Evolutionary conservation across 768 basidiomycete genomes (phyloP).

Genomic region (Hygrocybe coccinea): DNA sequence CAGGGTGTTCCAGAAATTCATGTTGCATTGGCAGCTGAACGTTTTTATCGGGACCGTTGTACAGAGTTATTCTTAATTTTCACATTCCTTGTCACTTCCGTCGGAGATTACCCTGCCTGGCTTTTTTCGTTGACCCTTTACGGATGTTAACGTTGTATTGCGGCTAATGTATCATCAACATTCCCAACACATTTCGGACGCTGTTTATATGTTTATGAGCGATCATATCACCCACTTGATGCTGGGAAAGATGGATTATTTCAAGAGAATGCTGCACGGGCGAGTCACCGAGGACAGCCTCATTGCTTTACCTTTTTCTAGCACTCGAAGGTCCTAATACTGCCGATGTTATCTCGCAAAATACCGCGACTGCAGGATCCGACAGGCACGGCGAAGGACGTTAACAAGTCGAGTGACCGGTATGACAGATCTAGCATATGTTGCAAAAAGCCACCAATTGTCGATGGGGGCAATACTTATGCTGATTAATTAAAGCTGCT

Average conservation of each 20-base stretch:
- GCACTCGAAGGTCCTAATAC: no score
- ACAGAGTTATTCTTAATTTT: no score
- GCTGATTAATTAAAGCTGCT: no score
- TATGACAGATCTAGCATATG: not conserved
- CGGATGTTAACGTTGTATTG: no score
- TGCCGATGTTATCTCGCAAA: no score
- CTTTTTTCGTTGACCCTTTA: no score
- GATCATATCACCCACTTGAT: not conserved
- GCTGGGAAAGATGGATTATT: not conserved
- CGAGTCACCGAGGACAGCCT: not conserved
- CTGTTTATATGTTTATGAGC: no score
- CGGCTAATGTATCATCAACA: no score
- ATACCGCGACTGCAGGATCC: not conserved
- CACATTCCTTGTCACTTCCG: no score
- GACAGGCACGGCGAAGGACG: not conserved
- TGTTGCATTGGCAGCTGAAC: not conserved
- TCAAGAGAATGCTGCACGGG: not conserved
- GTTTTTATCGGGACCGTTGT: not conserved
- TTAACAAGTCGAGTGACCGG: not conserved
- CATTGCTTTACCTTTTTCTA: not conserved
- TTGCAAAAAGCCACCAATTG: no score
- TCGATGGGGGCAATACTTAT: no score
- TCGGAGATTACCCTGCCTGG: no score
- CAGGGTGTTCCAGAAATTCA: constrained; percentile 6
- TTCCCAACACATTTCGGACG: not conserved